Percentiles rank a stretch among this genome's conserved stretches.
Evolutionary conservation across 805 yeast genomes (phyloP).

Genomic region (Cyberlindnera samutprakarnensis): DNA sequence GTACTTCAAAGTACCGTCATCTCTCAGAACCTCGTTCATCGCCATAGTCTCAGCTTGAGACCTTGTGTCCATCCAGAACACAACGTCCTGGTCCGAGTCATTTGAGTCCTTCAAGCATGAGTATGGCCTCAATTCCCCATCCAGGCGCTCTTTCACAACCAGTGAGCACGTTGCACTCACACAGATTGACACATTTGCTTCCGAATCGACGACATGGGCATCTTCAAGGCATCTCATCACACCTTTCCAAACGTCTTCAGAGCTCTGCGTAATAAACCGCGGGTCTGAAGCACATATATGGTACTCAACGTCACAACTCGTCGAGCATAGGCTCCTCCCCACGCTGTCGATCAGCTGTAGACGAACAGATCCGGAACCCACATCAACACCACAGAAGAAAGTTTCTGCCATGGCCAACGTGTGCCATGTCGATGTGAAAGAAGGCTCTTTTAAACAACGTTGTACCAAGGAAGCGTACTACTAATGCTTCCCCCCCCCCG

Average conservation of each 20-base stretch:
- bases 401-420: too few relatives aligned
- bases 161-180: conserved; percentile 55
- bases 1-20: conserved; percentile 15
- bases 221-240: conserved; percentile 22
- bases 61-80: conserved; percentile 56
- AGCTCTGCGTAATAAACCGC: conserved; percentile 31
- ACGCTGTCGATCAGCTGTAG: conserved; percentile 24
- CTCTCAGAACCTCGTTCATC: conserved; percentile 10
- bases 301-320: conserved; percentile 19
- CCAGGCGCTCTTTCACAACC: conserved; percentile 32
- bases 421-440: too few relatives aligned
- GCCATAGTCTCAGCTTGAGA: conserved; percentile 28
- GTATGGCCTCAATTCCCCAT: conserved; percentile 20
- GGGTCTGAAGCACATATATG: conserved; percentile 14
- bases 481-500: too few relatives aligned
- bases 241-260: conserved; percentile 30
- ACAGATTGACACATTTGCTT: conserved; percentile 21
- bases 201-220: neutral
- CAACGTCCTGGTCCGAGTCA: conserved; percentile 29
- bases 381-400: conserved; percentile 35
- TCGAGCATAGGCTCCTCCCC: conserved; percentile 12
- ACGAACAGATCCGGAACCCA: conserved; percentile 45
- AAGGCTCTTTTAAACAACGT: too few relatives aligned
- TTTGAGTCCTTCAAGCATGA: conserved; percentile 24
- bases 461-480: too few relatives aligned